A percentile compares a stretch with the other conserved stretches of the same genome.
These are phyloP conservation scores for Punica granatum DNA, from an alignment of 345 rosid genomes.

Conservation along the genomic window DNA sequence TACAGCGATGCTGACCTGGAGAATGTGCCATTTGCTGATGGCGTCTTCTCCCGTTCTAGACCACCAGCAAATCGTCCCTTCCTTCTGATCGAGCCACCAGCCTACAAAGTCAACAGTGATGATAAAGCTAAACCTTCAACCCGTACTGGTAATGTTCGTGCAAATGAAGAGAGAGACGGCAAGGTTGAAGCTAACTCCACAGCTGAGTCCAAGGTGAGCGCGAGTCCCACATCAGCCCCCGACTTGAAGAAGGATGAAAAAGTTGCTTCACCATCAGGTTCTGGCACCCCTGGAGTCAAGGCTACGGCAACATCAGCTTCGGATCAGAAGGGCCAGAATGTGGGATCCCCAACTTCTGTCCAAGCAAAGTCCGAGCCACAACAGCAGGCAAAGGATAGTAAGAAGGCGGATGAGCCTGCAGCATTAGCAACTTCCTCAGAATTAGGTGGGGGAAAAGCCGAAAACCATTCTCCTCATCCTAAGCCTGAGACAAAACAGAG, in stretches of 20 bases:
- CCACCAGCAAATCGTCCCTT: slow-evolving; percentile 48
- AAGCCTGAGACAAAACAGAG: slow-evolving; percentile 18
- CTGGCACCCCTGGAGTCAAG: slow-evolving; percentile 22
- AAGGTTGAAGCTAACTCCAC: slow-evolving; percentile 30
- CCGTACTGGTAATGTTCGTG: slow-evolving; percentile 12
- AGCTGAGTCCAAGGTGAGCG: slow-evolving; percentile 26
- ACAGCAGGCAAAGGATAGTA: slow-evolving; percentile 14
- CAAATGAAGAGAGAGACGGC: slow-evolving; percentile 42
- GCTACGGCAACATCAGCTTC: slow-evolving; percentile 7
- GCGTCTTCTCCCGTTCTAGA: slow-evolving; percentile 35
- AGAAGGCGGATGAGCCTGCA: slow-evolving; percentile 11
- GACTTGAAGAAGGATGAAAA: slow-evolving; percentile 32
- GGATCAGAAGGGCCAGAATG: slow-evolving; percentile 12
- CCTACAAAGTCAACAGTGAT: slow-evolving; percentile 55
- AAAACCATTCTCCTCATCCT: slow-evolving; percentile 21
- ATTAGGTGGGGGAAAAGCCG: slow-evolving; percentile 9
- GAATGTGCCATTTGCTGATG: slow-evolving; percentile 54
- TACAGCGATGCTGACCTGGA: slow-evolving; percentile 69
- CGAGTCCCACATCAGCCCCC: slow-evolving; percentile 23
- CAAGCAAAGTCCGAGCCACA: slow-evolving; percentile 18
- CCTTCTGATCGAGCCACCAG: slow-evolving; percentile 59
- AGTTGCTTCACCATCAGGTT: slow-evolving; percentile 11
- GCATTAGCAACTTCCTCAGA: slow-evolving; percentile 3
- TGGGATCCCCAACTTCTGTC: slow-evolving; percentile 10
- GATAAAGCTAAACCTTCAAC: slow-evolving; percentile 46